Evolutionary conservation across 2,329 filamentous ascomycete species (phyloP).

Genomic region (Neonectria neomacrospora): DNA sequence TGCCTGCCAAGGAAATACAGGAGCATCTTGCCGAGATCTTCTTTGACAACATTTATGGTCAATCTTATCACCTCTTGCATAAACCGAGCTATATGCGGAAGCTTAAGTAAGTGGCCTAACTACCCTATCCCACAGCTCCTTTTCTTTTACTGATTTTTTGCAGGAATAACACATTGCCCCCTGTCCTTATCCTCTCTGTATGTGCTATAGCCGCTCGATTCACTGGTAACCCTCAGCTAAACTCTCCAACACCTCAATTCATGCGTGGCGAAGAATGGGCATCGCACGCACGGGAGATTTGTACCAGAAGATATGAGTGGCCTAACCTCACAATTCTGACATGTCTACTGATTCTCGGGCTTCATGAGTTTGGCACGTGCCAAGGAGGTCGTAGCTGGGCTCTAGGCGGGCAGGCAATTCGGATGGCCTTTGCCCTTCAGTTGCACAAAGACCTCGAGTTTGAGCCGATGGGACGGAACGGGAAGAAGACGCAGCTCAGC

Average conservation of each 20-base stretch:
- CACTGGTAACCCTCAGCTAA: conserved; percentile 85
- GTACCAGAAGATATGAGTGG: conserved; percentile 88
- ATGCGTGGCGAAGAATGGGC: conserved; percentile 93
- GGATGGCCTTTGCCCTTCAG: conserved; percentile 97
- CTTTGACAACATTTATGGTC: conserved; percentile 95
- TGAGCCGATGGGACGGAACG: conserved; percentile 75
- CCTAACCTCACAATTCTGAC: conserved; percentile 97
- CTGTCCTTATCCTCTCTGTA: conserved; percentile 91
- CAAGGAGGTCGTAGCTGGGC: conserved; percentile 97
- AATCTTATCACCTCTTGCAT: conserved; percentile 93
- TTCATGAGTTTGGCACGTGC: conserved; percentile 97
- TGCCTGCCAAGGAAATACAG: conserved; percentile 89
- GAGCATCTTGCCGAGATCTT: conserved; percentile 94
- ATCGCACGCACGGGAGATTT: conserved; percentile 84
- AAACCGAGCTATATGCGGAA: conserved; percentile 98
- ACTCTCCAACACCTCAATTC: conserved; percentile 77
- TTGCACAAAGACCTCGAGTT: conserved; percentile 91
- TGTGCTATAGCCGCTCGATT: conserved; percentile 97
- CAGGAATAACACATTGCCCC: conserved; percentile 73
- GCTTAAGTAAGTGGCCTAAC: conserved; percentile 65
- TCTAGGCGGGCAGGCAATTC: conserved; percentile 90
- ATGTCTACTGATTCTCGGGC: conserved; percentile 84
- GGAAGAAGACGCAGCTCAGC: conserved; percentile 74
- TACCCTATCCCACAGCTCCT: not conserved
- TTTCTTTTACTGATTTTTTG: conserved; percentile 18